Base-by-base conservation (phyloP, 2,329 filamentous ascomycete species). In the Geosmithia morbida region DNA sequence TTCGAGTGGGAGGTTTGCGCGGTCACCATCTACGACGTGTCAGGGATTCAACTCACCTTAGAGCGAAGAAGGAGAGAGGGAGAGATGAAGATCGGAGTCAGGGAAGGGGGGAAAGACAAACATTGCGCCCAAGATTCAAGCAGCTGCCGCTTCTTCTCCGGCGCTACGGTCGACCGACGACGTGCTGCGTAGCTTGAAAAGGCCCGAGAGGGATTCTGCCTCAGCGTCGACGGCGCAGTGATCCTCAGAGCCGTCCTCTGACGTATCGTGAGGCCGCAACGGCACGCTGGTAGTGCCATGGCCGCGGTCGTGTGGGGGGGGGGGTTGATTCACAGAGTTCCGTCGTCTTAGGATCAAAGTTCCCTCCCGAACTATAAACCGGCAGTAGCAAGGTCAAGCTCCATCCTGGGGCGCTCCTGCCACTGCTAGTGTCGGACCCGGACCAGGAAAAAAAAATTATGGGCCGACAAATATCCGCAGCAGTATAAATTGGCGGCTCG, bases 401-500 rank as follows among this genome's bases (percentile, higher is more conserved):
- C 8, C 4, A 26, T 4, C 22, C 22, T 26, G 22, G 33, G 33
- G 14, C 10, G 29, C 29, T 30, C 29, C 29, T 30, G 6, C 29
- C 29, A 11, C 29, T 11, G 29, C 11, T 11, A 30, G 29, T 30
- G n/a, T n/a, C n/a, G n/a, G n/a, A n/a, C n/a, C n/a, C 33, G 3
- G 33, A 3, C 33, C 10, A 13, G 33, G 33, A 11, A 37, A 16
- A 37, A 37, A 37, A 37, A 37, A 13, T 13, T 37, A 11, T 48
- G n/a, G 48, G 46, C 50, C 50, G 50, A 50, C n/a, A 39, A 46
- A 46, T 43, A 30, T 47, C 53, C 52, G 54, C 52, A 45, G 44
- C 45, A 51, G 56, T 61, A 66, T 67, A 67, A 70, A 68, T 57
- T 53, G 51, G 52, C 55, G 46, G 52, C 16, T 46, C 49, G 49